Percentiles rank a stretch among this genome's conserved stretches.
Evolutionary conservation across 805 yeast genomes (phyloP).

Genomic region (Saccharomycopsis vini): DNA sequence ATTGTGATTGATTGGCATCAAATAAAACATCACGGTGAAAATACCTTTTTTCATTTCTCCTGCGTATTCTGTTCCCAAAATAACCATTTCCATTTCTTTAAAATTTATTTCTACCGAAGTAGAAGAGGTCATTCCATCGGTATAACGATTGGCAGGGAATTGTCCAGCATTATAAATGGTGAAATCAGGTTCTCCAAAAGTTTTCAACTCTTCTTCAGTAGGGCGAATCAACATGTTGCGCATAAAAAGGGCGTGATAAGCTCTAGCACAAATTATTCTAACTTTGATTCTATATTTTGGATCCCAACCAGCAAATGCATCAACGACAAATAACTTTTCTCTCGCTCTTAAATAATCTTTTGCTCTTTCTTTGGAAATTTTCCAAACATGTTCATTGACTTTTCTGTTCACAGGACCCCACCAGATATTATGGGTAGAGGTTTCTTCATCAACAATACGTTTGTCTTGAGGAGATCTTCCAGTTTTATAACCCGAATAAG

Average conservation of each 20-base stretch:
- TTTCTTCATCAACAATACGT: constrained; percentile 91
- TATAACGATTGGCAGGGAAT: constrained; percentile 94
- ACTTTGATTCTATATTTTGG: constrained; percentile 95
- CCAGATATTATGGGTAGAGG: constrained; percentile 82
- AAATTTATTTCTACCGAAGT: constrained; percentile 95
- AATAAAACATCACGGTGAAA: constrained; percentile 96
- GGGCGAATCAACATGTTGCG: constrained; percentile 97
- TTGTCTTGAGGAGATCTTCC: constrained; percentile 98
- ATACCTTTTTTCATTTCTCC: constrained; percentile 99
- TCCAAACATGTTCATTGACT: constrained; percentile 91
- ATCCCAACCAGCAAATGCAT: constrained; percentile 99
- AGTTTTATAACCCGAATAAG: constrained; percentile 90
- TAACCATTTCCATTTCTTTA: constrained; percentile 97
- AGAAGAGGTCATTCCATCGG: constrained; percentile 94
- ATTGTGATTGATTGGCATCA: constrained; percentile 90
- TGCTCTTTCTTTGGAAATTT: constrained; percentile 91
- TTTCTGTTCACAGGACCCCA: constrained; percentile 99
- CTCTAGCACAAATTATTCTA: constrained; percentile 94
- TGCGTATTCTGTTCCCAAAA: constrained; percentile 97
- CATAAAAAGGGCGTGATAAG: constrained; percentile 97
- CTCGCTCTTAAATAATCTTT: constrained; percentile 94
- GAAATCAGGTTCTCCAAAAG: constrained; percentile 96
- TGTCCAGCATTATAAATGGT: constrained; percentile 98
- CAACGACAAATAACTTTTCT: constrained; percentile 87
- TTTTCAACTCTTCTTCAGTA: constrained; percentile 74